phyloP scores from a whole-genome alignment of 352 stramenopile genomes.

The Chrysophaeum taylorii region DNA sequence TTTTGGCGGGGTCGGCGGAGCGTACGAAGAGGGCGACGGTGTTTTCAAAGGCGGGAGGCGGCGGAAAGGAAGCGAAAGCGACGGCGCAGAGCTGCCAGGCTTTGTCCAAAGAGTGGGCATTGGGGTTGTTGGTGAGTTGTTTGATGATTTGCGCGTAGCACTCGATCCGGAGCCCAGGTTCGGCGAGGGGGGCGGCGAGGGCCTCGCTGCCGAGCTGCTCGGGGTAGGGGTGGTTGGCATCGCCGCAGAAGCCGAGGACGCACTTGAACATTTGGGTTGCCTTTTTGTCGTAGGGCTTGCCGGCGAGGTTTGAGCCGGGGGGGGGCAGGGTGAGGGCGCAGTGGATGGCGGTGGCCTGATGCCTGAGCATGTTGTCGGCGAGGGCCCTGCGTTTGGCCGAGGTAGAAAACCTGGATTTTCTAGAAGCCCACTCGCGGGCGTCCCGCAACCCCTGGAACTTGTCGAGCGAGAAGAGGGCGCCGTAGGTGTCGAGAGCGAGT shows the following conservation, averaged over 20 bases:
- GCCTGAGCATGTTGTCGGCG: conserved; percentile 23
- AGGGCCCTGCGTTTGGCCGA: conserved; percentile 28
- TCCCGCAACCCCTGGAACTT: conserved; percentile 23
- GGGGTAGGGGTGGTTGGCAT: conserved; percentile 40
- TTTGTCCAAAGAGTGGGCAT: conserved; percentile 21
- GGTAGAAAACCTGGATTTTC: conserved; percentile 23
- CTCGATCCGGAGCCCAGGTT: conserved; percentile 37
- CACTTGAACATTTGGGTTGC: conserved; percentile 47
- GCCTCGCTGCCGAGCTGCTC: conserved; percentile 37
- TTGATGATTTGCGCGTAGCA: conserved; percentile 53
- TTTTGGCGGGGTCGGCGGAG: conserved; percentile 24
- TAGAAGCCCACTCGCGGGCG: conserved; percentile 36
- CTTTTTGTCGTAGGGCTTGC: conserved; percentile 31
- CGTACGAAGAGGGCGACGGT: conserved; percentile 40
- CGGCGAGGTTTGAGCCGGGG: conserved; percentile 30
- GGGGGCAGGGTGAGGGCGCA: conserved; percentile 37
- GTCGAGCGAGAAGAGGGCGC: conserved; percentile 28
- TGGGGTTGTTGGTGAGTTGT: conserved; percentile 47
- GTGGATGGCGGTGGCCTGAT: conserved; percentile 37
- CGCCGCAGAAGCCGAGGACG: conserved; percentile 50
- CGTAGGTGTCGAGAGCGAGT: conserved; percentile 38
- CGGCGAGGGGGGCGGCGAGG: conserved; percentile 26
- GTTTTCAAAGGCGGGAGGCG: conserved; percentile 36
- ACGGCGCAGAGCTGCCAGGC: conserved; percentile 49
- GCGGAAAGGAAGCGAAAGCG: conserved; percentile 38